Base-by-base conservation (phyloP, 1,284 basidiomycete species). In the Farysia itapuensis region DNA sequence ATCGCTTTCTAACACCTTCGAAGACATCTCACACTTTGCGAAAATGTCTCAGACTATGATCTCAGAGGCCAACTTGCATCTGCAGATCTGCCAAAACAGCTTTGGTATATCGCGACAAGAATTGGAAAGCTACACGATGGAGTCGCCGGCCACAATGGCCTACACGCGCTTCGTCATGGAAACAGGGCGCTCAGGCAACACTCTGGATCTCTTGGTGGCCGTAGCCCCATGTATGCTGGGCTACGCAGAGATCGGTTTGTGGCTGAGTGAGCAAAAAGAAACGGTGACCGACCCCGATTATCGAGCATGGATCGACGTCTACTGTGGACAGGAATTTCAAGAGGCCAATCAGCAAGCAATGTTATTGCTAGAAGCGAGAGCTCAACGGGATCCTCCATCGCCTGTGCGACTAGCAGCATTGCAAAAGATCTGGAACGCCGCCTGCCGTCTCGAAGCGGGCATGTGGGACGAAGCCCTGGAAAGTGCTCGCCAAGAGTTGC, bases 161-260 rank as follows among this genome's bases (percentile, higher is more conserved):
- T 75, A 74, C 30, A 74, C 74, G 1, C 68, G 74, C 14, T 74
- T 59, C 39, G 63, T 74, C 11, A 41, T 72, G 31, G 72, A 74
- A 26, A 42, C 43, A 4, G 52, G 48, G 3, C 39, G 47, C 13
- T 64, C 64, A 72, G 81, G 90, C 4, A 88, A 91, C 70, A 77
- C 84, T 12, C 82, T 85, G 21, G 86, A 85, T 52, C 79, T 93
- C 11, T 78, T 88, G 18, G 85, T 95, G 74, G 88, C 89, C 0
- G 82, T 93, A 2, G 84, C 87, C 14, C 86, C 89, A 4, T 97
- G 93, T 75, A 80, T 95, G 12, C 79, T 95, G 0, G 93, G 93
- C 0, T 97, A 96, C 70, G 93, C 90, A n/a, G 89, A 95, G 75
- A 89, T 94, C 0, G 93, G 91, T 0, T 79, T 89, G 30, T 64